Evolutionary conservation across 345 rosid species (phyloP).

Genomic region (Dimocarpus longan): DNA sequence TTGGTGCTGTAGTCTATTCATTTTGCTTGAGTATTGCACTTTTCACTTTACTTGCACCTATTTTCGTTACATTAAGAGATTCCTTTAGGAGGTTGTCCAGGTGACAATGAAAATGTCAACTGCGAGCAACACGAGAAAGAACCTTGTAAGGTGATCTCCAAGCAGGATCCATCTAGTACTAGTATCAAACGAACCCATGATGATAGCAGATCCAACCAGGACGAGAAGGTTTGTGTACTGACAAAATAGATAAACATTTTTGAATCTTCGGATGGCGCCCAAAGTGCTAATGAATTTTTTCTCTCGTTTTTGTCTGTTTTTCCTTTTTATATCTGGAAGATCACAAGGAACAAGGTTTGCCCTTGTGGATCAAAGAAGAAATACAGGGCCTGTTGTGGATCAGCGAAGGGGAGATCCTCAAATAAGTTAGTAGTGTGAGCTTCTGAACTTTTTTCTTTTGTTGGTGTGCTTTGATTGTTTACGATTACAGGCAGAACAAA

Average conservation of each 20-base stretch:
- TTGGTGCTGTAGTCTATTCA: neutral
- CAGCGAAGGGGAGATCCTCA: constrained; percentile 60
- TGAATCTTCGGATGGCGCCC: neutral
- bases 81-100: constrained; percentile 30
- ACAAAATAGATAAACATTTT: constrained; percentile 11
- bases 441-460: constrained; percentile 25
- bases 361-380: constrained; percentile 92
- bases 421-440: constrained; percentile 53
- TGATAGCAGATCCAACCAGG: constrained; percentile 34
- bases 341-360: constrained; percentile 70
- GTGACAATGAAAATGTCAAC: constrained; percentile 36
- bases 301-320: neutral
- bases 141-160: constrained; percentile 26
- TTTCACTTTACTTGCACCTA: constrained; percentile 1
- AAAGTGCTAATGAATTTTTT: neutral
- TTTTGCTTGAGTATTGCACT: constrained; percentile 1
- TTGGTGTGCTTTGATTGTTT: constrained; percentile 20
- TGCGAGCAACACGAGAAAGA: constrained; percentile 42
- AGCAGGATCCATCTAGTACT: constrained; percentile 37
- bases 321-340: constrained; percentile 43
- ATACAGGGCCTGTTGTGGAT: constrained; percentile 87
- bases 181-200: constrained; percentile 32
- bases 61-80: constrained; percentile 18
- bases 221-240: constrained; percentile 59
- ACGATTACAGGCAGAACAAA: neutral